Conservation (phyloP, 2,329 filamentous ascomycete species). For the Cytospora mali region DNA sequence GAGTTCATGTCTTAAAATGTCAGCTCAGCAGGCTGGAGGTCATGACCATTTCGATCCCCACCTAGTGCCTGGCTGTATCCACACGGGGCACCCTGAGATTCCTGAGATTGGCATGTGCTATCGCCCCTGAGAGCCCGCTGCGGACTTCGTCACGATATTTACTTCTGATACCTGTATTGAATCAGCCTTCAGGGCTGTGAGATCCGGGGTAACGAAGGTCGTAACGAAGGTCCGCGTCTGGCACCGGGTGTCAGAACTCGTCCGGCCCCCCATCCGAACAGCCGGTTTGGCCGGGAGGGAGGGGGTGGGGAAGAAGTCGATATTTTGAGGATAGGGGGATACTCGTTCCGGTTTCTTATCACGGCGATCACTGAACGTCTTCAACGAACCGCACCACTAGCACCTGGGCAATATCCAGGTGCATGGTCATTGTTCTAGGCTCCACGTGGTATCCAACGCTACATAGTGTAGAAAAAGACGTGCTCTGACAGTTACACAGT, state of each 20-base stretch:
- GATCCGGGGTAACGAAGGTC: neutral
- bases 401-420: neutral
- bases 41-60: too few species aligned
- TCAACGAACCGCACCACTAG: neutral
- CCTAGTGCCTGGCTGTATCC: too few species aligned
- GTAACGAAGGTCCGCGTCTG: too few species aligned
- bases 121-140: neutral
- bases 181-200: too few species aligned
- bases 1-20: neutral
- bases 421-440: neutral
- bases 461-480: neutral
- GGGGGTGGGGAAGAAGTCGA: neutral
- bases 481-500: neutral
- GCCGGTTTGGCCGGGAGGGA: neutral
- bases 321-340: neutral
- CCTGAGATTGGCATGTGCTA: neutral
- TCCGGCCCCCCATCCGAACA: neutral
- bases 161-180: neutral
- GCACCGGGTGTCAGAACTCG: neutral
- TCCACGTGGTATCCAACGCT: neutral
- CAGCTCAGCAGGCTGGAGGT: too few species aligned
- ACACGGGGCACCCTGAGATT: neutral
- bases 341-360: neutral
- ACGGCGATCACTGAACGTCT: neutral
- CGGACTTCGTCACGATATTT: neutral